Percentiles rank a stretch among this genome's conserved stretches.
These are phyloP conservation scores for Neurospora sp. DNA, from an alignment of 495 filamentous ascomycete genomes.

Conservation along the genomic window DNA sequence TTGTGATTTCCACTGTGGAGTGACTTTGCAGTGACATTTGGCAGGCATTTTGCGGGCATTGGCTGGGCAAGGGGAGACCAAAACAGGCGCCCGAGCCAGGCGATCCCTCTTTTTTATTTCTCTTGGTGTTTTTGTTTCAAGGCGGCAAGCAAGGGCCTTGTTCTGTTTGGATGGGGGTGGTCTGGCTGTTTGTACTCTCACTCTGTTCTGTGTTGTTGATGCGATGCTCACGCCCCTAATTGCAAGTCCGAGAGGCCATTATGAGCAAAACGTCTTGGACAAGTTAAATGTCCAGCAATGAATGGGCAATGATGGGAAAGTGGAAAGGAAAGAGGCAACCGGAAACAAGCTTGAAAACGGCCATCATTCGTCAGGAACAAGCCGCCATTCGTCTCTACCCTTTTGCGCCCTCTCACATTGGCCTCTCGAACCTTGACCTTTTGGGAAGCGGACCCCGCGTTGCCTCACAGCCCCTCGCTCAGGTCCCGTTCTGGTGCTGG, in stretches of 20 bases:
- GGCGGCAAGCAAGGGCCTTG: not conserved
- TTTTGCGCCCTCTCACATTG: not conserved
- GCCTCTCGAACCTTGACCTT: not conserved
- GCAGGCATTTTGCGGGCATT: not conserved
- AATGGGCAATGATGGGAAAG: not conserved
- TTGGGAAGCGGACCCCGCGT: not conserved
- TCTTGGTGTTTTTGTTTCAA: not conserved
- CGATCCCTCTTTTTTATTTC: not conserved
- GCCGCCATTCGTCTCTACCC: not conserved
- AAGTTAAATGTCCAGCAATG: not conserved
- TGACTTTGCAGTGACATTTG: not conserved
- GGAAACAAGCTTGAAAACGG: not conserved
- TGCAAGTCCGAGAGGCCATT: not conserved
- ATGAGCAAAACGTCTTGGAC: not conserved
- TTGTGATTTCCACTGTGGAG: not conserved
- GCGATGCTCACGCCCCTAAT: not conserved
- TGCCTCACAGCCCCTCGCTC: not conserved
- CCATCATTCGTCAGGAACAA: not conserved
- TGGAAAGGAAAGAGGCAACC: not conserved
- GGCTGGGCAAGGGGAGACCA: not conserved
- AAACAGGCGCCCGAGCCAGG: not conserved
- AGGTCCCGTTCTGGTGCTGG: not conserved
- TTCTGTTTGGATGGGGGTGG: not conserved
- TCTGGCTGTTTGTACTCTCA: not conserved
- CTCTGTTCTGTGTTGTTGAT: not conserved